Evolutionary conservation across 2,329 filamentous ascomycete genomes (phyloP), one percentile per base, ranked within the genome.

Genomic region (Monosporascus ibericus): DNA sequence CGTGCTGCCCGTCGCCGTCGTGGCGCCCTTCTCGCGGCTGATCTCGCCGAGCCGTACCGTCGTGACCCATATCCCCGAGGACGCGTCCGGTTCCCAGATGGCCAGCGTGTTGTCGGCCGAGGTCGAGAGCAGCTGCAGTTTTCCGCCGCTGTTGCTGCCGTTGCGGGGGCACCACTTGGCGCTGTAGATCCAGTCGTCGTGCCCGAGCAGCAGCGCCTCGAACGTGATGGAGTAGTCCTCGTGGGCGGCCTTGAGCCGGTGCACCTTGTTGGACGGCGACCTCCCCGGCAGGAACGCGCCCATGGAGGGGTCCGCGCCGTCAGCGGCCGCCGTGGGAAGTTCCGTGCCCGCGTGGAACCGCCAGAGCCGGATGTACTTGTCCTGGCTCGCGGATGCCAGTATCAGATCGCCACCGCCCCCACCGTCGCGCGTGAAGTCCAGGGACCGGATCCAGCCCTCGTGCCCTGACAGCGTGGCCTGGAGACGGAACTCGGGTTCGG

Each of bases 101-200:
- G 91, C 86, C 9, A 99, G 76, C 0, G 94, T 96, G 66, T 96
- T 97, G 67, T 99, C 94, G 3, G 94, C 94, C 3, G 94, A 97
- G 0, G 92, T 86, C 2, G 92, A 92, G 3, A 99, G 80, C 8
- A 96, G 80, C 60, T 88, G 89, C 14, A 88, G 75, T 54, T 78
- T 82, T 18, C 67, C 71, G 48, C 68, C 70, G 53, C 75, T 71
- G 15, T 30, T 3, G 22, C 4, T 30, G 42, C 5, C 25, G 42
- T 25, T 30, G n/a, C 22, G 68, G 6, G 76, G 75, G 54, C 81
- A 79, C 92, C 92, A 96, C 51, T 78, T 77, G 2, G 89, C 86
- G 52, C 88, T 95, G 70, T 96, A 97, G 52, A 99, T 92, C 94
- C 94, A 99, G 65, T 99, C 94, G 66, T 99, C 94, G 65, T 99